phyloP scores from a whole-genome alignment of 371 early-diverging fungal genomes.

The Catenaria anguillulae region DNA sequence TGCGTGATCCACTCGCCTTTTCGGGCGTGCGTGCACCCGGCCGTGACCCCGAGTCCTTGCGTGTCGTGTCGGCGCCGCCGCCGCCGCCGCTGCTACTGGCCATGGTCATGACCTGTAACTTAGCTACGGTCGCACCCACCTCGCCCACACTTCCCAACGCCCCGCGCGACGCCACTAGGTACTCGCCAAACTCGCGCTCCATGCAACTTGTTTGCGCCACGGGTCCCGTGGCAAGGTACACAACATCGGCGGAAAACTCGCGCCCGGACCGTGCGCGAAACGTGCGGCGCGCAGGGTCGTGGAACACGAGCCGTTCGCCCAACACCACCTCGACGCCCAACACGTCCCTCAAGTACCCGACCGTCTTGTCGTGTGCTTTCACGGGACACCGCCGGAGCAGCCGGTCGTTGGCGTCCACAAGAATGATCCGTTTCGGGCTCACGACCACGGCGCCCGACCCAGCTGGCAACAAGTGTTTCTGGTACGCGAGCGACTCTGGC shows the following conservation, averaged over 20 bases:
- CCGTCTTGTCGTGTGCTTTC: slow-evolving; percentile 26
- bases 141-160: too few species aligned
- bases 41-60: too few species aligned
- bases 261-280: slow-evolving; percentile 18
- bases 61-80: too few species aligned
- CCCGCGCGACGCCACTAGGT: slow-evolving; percentile 17
- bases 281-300: slow-evolving; percentile 13
- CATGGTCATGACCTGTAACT: too few species aligned
- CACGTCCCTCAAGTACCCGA: slow-evolving; percentile 23
- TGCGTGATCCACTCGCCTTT: too few species aligned
- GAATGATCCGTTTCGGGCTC: slow-evolving; percentile 34
- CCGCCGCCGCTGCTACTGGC: too few species aligned
- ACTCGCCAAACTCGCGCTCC: slow-evolving; percentile 15
- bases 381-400: slow-evolving; percentile 22
- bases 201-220: slow-evolving; percentile 22
- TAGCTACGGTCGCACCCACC: too few species aligned
- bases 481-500: slow-evolving; percentile 30
- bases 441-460: neutral
- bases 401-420: slow-evolving; percentile 27
- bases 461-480: neutral
- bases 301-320: slow-evolving; percentile 37
- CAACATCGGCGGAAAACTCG: slow-evolving; percentile 21
- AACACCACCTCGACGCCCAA: slow-evolving; percentile 47
- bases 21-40: too few species aligned
- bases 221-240: slow-evolving; percentile 27